A percentile compares a stretch with the other conserved stretches of the same genome.
phyloP scores from a whole-genome alignment of 805 yeast genomes.

The Yarrowia divulgata region DNA sequence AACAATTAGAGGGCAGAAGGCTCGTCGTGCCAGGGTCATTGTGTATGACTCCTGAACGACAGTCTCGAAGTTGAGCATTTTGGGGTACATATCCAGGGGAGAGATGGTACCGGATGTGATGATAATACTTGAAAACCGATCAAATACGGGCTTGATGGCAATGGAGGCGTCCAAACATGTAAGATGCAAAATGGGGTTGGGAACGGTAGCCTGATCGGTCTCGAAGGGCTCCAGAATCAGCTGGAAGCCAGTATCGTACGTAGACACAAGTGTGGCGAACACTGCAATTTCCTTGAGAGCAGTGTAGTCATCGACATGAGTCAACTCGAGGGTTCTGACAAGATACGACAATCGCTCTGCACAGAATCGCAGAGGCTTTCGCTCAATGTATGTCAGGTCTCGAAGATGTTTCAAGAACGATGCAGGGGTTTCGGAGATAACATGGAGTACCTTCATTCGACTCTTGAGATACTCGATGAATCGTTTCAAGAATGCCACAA shows the following conservation, averaged over 20 bases:
- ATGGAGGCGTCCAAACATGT: constrained; percentile 97
- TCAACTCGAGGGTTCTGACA: constrained; percentile 86
- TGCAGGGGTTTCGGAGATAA: constrained; percentile 95
- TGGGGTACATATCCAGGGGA: constrained; percentile 98
- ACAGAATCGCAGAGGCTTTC: constrained; percentile 89
- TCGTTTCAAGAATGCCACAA: constrained; percentile 88
- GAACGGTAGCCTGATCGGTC: constrained; percentile 92
- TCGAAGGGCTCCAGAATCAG: constrained; percentile 95
- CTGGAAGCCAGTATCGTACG: constrained; percentile 92
- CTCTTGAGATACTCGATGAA: constrained; percentile 94
- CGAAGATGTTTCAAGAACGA: constrained; percentile 92
- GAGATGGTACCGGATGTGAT: constrained; percentile 98
- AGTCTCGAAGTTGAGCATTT: constrained; percentile 89
- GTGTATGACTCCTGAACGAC: constrained; percentile 94
- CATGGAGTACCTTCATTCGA: constrained; percentile 96
- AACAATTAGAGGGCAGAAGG: constrained; percentile 93
- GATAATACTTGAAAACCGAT: constrained; percentile 86
- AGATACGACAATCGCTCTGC: constrained; percentile 87
- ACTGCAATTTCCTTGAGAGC: constrained; percentile 96
- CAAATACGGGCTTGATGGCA: constrained; percentile 96
- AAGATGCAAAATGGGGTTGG: constrained; percentile 92
- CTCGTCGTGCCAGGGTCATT: constrained; percentile 90
- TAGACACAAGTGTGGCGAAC: constrained; percentile 93
- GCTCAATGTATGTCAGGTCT: constrained; percentile 89
- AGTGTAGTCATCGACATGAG: constrained; percentile 87